Percentiles rank a stretch among this genome's conserved stretches.
Conservation (phyloP, 169 alveolate genomes). For the Condylostoma magnum region DNA sequence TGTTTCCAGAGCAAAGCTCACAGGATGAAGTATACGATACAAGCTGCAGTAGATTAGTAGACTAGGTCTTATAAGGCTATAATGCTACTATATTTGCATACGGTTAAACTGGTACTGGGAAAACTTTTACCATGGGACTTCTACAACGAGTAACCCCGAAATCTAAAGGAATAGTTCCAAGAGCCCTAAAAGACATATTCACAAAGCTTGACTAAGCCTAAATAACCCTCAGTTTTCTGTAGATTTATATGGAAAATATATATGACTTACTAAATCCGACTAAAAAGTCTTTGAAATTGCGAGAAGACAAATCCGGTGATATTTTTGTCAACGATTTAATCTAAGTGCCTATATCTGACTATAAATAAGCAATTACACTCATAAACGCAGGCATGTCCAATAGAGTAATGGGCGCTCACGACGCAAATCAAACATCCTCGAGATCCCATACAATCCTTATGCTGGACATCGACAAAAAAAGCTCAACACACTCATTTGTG, state of each 20-base stretch:
- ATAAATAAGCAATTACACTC: conserved; percentile 55
- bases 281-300: conserved; percentile 52
- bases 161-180: conserved; percentile 81
- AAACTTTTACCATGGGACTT: conserved; percentile 82
- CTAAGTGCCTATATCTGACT: conserved; percentile 57
- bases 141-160: conserved; percentile 34
- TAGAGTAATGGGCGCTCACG: conserved; percentile 66
- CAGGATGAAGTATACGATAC: conserved; percentile 67
- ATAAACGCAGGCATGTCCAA: conserved; percentile 61
- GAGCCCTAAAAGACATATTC: conserved; percentile 73
- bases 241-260: conserved; percentile 81
- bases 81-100: conserved; percentile 77
- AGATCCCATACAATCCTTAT: conserved; percentile 52
- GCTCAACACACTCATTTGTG: neutral
- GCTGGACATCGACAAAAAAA: conserved; percentile 32
- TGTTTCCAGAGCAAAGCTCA: conserved; percentile 52
- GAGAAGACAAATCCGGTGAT: conserved; percentile 70
- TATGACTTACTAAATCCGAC: conserved; percentile 67
- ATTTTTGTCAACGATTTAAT: conserved; percentile 64
- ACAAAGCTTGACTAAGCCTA: conserved; percentile 25
- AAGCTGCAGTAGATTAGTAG: conserved; percentile 55
- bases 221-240: conserved; percentile 55
- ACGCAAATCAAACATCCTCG: conserved; percentile 40
- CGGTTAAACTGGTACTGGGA: conserved; percentile 87
- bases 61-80: conserved; percentile 72